Base-by-base conservation (phyloP, 1,139 yeast species). In the Magnusiomyces sp. region DNA sequence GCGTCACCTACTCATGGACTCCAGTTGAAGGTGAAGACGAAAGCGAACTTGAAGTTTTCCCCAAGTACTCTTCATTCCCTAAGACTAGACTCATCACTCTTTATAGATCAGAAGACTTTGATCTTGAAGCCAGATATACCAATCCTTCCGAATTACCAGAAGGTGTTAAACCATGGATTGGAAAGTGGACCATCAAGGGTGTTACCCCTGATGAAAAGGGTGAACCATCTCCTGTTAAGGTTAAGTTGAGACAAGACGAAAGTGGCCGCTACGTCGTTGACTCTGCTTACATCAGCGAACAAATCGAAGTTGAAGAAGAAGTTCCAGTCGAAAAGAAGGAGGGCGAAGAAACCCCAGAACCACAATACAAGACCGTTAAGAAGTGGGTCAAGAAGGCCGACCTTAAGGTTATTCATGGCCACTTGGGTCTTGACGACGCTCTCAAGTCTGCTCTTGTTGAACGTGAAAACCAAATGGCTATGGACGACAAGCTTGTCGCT, bases 171-270 rank as follows among this genome's bases (percentile, higher is more conserved):
- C 76, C 78, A 53, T 67, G 74, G 63, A 80, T 94, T 64, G 94
- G 95, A 61, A 79, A 79, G 68, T 92, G 97, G 96, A 71, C 78
- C 55, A 72, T 92, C 66, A 74, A 80, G 68, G 97, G 97, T 63
- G 95, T 92, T 63, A 77, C 78, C 63, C 82, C 90, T 57, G 71
- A 78, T 58, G 83, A 78, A 59, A 88, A 85, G 61, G 90, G 88
- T 67, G 75, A 80, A 51, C 73, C 92, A 40, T 82, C 89, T 62
- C 88, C 94, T 54, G 83, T 88, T 66, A 92, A 92, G 75, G 78
- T 94, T 71, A 89, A 89, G 79, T 82, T 92, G 67, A 85, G 98
- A 80, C 86, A 88, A 71, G 97, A 92, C 69, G 95, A 96, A 71
- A 84, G 95, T 56, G 98, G 98, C 50, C 81, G 90, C 74, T 89